Evolutionary conservation across 139 green algal species (phyloP), one percentile per base, ranked within the genome.

Genomic region (Asterochloris sp.): DNA sequence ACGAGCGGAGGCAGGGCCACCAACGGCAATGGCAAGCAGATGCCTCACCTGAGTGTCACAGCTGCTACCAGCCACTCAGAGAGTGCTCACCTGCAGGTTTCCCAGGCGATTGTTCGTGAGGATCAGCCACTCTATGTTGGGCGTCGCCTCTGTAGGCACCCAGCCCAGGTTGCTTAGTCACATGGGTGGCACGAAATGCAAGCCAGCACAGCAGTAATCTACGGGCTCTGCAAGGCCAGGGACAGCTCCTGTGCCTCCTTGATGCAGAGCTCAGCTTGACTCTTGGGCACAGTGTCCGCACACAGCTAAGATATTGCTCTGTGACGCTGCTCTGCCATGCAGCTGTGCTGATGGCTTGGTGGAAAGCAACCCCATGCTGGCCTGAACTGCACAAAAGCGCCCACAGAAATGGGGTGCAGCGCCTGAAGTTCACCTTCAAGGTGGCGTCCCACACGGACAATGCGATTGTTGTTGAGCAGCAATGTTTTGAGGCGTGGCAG

Each of bases 381-480:
- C 38, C 38, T 54, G 38, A 54, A 6, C 38, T 6, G 6, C 38
- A 6, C 38, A 2, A 6, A 6, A 54, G 38, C 38, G 38, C 38
- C 38, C 38, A 54, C 38, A 26, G 71, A 54, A 62, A 76, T 26
- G 14, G 71, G 27, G 71, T 21, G 29, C 24, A 26, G 38, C 38
- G 61, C 62, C 75, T 47, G 67, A 14, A n/a, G 74, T 66, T 88
- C 47, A 78, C 93, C 92, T 85, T 93, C 89, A 66, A 98, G 81
- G 47, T 92, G 75, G 13, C 87, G 84, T 12, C 80, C 88, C 21
- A 99, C 94, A 29, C 94, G 90, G 24, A 87, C 82, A 28, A 99
- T 93, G 61, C 94, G 82, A 88, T 99, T 99, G 90, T 98, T 98
- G 88, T 95, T 98, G 54, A 98, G 84, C 27, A 98, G 86, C 81